phyloP scores from a whole-genome alignment of 169 alveolate genomes.

The Eimeria maxima region DNA sequence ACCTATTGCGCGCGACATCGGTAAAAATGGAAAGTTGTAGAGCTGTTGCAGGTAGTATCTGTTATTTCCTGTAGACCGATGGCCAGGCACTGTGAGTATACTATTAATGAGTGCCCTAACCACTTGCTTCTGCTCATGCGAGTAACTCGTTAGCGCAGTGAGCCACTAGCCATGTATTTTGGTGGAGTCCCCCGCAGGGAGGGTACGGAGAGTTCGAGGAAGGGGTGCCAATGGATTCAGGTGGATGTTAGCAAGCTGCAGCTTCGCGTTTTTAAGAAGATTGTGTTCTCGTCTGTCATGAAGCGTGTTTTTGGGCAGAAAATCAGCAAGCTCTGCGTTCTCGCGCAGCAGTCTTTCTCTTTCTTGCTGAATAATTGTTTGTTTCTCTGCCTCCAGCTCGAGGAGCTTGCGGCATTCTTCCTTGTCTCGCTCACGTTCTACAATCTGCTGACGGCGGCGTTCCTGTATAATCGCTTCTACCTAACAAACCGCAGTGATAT shows the following conservation, averaged over 20 bases:
- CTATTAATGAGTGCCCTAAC: background rate
- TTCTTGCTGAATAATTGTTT: constrained; percentile 89
- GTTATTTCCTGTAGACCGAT: background rate
- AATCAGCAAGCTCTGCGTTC: constrained; percentile 88
- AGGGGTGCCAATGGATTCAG: constrained; percentile 23
- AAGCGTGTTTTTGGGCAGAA: constrained; percentile 89
- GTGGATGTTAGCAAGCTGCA: constrained; percentile 2
- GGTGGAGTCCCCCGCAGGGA: constrained; percentile 26
- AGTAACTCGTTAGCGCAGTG: background rate
- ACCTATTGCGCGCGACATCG: background rate
- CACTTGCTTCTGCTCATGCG: background rate
- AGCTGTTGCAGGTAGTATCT: background rate
- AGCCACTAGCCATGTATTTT: background rate
- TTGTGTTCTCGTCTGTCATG: constrained; percentile 82
- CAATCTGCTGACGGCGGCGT: constrained; percentile 86
- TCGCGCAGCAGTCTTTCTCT: constrained; percentile 88
- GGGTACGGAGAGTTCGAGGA: constrained; percentile 60
- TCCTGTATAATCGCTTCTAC: constrained; percentile 90
- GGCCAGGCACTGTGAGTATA: background rate
- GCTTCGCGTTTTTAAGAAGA: constrained; percentile 42
- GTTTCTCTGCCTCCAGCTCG: constrained; percentile 86
- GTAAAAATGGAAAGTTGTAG: background rate
- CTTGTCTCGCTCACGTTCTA: constrained; percentile 88
- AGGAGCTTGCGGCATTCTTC: constrained; percentile 84
- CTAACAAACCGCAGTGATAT: constrained; percentile 6